phyloP scores from a whole-genome alignment of 1,284 basidiomycete species.

The Leccinum colubrinum region DNA sequence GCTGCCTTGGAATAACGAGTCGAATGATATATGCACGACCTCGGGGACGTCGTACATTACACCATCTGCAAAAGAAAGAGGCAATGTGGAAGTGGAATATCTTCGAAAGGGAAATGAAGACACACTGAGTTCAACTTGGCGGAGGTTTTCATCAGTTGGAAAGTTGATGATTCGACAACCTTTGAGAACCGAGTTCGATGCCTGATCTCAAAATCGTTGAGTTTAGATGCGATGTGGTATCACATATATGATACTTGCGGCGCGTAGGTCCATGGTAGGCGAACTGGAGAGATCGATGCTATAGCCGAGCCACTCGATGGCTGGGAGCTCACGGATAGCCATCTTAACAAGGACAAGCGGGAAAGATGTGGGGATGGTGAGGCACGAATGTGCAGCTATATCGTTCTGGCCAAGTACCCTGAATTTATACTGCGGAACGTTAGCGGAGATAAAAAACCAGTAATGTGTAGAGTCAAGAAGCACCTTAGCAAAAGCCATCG shows the following conservation, averaged over 20 bases:
- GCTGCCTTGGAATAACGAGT: neutral
- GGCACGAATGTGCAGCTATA: neutral
- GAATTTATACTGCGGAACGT: neutral
- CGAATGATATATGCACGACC: neutral
- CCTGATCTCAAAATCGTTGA: neutral
- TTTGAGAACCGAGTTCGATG: neutral
- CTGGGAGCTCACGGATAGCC: neutral
- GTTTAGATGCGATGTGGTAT: neutral
- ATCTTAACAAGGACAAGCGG: neutral
- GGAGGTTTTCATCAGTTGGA: neutral
- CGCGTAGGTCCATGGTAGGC: neutral
- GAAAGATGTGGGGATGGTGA: neutral
- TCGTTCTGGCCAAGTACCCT: neutral
- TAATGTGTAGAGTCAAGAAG: neutral
- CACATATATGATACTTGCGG: neutral
- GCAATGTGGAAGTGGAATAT: neutral
- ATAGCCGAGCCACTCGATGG: neutral
- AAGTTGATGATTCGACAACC: neutral
- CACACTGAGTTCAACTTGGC: neutral
- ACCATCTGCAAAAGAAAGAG: neutral
- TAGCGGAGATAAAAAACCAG: neutral
- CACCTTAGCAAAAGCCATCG: neutral
- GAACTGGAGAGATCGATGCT: neutral
- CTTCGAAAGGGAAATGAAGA: neutral
- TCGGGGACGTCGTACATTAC: neutral